Evolutionary conservation across 2,329 filamentous ascomycete species (phyloP).

Genomic region (Rosellinia necatrix): DNA sequence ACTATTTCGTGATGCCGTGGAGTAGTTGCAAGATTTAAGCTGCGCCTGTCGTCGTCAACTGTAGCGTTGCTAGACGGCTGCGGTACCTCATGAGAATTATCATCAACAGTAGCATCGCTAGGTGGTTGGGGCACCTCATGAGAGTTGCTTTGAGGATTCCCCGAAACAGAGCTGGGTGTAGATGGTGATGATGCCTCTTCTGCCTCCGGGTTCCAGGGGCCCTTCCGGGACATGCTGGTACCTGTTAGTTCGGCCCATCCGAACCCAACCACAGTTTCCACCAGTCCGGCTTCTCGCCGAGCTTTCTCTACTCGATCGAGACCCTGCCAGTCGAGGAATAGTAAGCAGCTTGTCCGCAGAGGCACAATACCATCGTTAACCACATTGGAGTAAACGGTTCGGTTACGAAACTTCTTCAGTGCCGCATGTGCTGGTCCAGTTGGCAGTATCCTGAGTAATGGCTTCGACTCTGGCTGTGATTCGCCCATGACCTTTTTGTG

Average conservation of each 20-base stretch:
- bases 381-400: constrained; percentile 94
- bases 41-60: constrained; percentile 67
- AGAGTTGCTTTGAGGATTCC: constrained; percentile 44
- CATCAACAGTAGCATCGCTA: constrained; percentile 61
- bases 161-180: constrained; percentile 42
- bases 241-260: constrained; percentile 92
- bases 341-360: constrained; percentile 88
- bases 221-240: constrained; percentile 59
- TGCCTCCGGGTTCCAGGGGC: constrained; percentile 48
- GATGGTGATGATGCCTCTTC: constrained; percentile 35
- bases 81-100: constrained; percentile 65
- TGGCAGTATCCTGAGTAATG: constrained; percentile 83
- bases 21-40: constrained; percentile 52
- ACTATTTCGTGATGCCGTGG: constrained; percentile 38
- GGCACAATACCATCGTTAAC: constrained; percentile 98
- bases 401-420: constrained; percentile 83
- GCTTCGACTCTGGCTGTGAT: constrained; percentile 80
- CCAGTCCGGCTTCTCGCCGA: constrained; percentile 84
- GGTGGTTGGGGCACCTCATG: constrained; percentile 73
- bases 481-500: constrained; percentile 63
- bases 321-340: constrained; percentile 96
- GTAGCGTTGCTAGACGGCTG: constrained; percentile 70
- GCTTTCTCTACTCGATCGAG: constrained; percentile 93
- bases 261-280: constrained; percentile 91
- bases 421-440: constrained; percentile 90